Evolutionary conservation across 208 protist genomes (phyloP).

Genomic region (Herpetomonas tarakana): DNA sequence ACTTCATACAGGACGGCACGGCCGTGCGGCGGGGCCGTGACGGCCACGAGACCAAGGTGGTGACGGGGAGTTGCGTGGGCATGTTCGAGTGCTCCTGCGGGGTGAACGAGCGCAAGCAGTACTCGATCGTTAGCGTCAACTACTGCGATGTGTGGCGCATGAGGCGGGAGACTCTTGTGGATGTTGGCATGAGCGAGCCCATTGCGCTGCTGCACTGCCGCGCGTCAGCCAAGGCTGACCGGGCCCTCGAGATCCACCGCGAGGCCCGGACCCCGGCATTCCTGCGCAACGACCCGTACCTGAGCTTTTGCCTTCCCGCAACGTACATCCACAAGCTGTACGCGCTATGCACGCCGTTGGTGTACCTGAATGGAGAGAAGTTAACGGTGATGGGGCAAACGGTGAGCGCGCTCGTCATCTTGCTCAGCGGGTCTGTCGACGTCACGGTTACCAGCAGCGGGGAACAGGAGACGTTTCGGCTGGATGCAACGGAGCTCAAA

Average conservation of each 20-base stretch:
- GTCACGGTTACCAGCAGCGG: conserved; percentile 52
- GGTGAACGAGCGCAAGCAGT: conserved; percentile 76
- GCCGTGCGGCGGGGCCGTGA: conserved; percentile 43
- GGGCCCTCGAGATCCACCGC: conserved; percentile 51
- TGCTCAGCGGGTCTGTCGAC: conserved; percentile 63
- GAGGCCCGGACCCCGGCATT: conserved; percentile 20
- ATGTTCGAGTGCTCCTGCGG: conserved; percentile 86
- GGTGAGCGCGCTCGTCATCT: conserved; percentile 50
- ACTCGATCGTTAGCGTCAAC: conserved; percentile 73
- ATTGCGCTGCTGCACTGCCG: conserved; percentile 76
- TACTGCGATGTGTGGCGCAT: conserved; percentile 89
- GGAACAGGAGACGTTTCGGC: conserved; percentile 32
- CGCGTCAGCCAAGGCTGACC: conserved; percentile 53
- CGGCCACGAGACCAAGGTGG: conserved; percentile 28
- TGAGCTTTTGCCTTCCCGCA: conserved; percentile 58
- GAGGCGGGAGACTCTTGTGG: conserved; percentile 62
- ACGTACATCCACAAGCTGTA: conserved; percentile 47
- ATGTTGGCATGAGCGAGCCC: conserved; percentile 87
- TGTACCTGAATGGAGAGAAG: conserved; percentile 80
- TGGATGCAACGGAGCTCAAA: not conserved
- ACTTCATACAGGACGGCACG: conserved; percentile 85
- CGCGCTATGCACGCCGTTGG: conserved; percentile 45
- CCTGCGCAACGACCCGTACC: conserved; percentile 63
- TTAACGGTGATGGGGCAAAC: conserved; percentile 66
- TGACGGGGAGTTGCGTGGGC: conserved; percentile 75